Evolutionary conservation across 163 green algal genomes (phyloP).

Genomic region (Chlorella variabilis): DNA sequence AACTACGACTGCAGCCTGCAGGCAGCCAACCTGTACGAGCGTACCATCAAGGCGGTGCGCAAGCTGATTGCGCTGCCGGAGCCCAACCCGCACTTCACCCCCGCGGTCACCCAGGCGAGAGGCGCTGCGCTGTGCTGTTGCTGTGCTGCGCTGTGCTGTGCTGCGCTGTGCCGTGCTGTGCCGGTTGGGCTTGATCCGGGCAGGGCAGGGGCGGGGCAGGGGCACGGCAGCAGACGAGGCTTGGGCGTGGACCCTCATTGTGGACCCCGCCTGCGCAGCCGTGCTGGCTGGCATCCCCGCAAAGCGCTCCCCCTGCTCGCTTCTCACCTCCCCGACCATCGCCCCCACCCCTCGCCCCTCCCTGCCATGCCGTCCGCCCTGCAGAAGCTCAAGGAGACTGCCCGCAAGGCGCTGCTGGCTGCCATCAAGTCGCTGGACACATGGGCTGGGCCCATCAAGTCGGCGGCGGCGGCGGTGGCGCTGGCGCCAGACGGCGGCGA

Average conservation of each 20-base stretch:
- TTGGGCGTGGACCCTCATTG: too few relatives aligned
- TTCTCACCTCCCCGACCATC: neutral
- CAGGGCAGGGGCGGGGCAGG: too few relatives aligned
- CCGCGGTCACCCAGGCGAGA: conserved; percentile 2
- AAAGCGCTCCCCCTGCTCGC: too few relatives aligned
- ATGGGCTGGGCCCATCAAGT: conserved; percentile 76
- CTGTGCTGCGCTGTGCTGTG: too few relatives aligned
- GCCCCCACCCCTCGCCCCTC: too few relatives aligned
- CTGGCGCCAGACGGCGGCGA: neutral
- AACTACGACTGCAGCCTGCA: conserved; percentile 99
- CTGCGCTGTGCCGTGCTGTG: too few relatives aligned
- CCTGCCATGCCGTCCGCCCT: too few relatives aligned
- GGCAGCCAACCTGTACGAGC: conserved; percentile 92
- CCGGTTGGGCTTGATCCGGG: too few relatives aligned
- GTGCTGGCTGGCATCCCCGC: too few relatives aligned
- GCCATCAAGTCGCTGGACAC: conserved; percentile 71
- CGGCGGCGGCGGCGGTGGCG: conserved; percentile 2
- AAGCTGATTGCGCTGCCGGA: conserved; percentile 21
- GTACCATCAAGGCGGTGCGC: conserved; percentile 60
- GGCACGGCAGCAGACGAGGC: too few relatives aligned
- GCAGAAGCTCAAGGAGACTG: conserved; percentile 22
- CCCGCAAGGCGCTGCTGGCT: conserved; percentile 53
- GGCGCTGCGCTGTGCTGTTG: too few relatives aligned
- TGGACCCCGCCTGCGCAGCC: too few relatives aligned
- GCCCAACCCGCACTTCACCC: conserved; percentile 3